A percentile compares a stretch with the other conserved stretches of the same genome.
These are phyloP conservation scores for Fusarium chuoi DNA, from an alignment of 2,329 filamentous ascomycete species.

Conservation along the genomic window DNA sequence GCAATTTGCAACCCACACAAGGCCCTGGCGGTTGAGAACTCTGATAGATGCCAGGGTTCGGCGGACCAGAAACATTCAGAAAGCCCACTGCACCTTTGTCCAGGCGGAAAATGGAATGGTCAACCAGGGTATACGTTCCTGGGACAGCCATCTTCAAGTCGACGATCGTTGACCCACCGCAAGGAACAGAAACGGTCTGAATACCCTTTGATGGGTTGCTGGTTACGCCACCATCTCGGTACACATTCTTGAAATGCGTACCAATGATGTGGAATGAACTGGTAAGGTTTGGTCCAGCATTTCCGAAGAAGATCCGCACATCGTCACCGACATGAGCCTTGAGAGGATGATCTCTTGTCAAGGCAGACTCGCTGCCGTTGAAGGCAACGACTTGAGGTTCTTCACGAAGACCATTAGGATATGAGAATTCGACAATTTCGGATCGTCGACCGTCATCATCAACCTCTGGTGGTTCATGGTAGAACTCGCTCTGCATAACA, in stretches of 20 bases:
- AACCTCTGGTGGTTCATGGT: slow-evolving; percentile 22
- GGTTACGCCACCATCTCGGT: slow-evolving; percentile 13
- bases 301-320: slow-evolving; percentile 22
- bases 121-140: slow-evolving; percentile 17
- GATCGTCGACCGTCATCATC: slow-evolving; percentile 20
- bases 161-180: slow-evolving; percentile 19
- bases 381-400: neutral
- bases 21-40: neutral
- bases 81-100: slow-evolving; percentile 23
- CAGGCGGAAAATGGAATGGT: slow-evolving; percentile 23
- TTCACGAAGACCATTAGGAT: slow-evolving; percentile 10
- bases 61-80: neutral
- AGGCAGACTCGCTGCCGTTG: slow-evolving; percentile 17
- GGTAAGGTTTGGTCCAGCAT: slow-evolving; percentile 21
- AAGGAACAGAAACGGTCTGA: slow-evolving; percentile 16
- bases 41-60: neutral
- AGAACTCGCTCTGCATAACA: slow-evolving; percentile 32
- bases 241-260: slow-evolving; percentile 19
- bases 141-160: slow-evolving; percentile 25
- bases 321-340: slow-evolving; percentile 16
- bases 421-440: slow-evolving; percentile 21
- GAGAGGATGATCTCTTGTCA: slow-evolving; percentile 20
- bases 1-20: neutral
- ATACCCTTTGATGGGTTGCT: slow-evolving; percentile 5
- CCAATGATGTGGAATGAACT: slow-evolving; percentile 27